phyloP scores from a whole-genome alignment of 345 rosid species.

The Eucalyptus urophylla region DNA sequence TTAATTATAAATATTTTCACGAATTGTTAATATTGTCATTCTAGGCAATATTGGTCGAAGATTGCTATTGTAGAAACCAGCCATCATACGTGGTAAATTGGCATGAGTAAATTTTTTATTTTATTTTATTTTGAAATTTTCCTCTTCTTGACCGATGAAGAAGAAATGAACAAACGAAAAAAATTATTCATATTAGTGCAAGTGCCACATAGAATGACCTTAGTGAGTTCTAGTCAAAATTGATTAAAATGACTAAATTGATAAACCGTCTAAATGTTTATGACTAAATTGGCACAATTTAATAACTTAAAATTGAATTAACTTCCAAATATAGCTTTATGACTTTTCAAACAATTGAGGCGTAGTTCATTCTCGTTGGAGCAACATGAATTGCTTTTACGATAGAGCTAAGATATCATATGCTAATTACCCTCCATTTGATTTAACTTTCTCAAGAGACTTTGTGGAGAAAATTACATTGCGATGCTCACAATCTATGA shows the following conservation, averaged over 20 bases:
- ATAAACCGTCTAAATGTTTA: accelerated
- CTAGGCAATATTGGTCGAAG: accelerated
- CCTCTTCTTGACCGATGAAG: background rate
- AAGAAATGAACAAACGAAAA: background rate
- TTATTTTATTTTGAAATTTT: background rate
- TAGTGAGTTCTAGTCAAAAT: accelerated
- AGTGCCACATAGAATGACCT: accelerated
- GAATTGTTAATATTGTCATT: background rate
- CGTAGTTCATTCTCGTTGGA: accelerated
- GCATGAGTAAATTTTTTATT: no score
- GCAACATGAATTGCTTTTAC: background rate
- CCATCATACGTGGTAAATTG: no score
- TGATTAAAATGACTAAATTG: accelerated
- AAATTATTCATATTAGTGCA: accelerated
- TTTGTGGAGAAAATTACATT: background rate
- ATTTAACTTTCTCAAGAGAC: no score
- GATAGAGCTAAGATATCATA: background rate
- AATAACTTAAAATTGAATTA: no score
- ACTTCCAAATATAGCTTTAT: background rate
- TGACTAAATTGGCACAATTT: background rate
- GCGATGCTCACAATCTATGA: background rate
- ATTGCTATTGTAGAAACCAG: accelerated
- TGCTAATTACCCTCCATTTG: no score
- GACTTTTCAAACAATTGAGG: background rate
- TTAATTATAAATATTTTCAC: background rate